phyloP scores from a whole-genome alignment of 352 stramenopile genomes.

The Phytophthora quininea region DNA sequence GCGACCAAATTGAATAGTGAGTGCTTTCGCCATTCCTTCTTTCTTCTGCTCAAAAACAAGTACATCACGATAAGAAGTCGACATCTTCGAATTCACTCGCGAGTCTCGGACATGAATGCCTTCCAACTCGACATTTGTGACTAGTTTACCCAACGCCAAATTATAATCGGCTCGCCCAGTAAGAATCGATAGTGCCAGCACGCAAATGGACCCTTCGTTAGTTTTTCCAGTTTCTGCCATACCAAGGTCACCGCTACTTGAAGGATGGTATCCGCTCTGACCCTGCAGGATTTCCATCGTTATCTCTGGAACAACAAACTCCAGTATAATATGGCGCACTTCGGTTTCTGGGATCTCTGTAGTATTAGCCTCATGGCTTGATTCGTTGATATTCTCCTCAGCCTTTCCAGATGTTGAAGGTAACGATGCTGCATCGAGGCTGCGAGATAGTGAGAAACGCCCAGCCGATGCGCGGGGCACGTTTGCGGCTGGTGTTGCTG shows the following conservation, averaged over 20 bases:
- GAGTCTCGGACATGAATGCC: constrained; percentile 76
- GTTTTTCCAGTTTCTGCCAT: constrained; percentile 72
- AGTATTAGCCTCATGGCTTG: constrained; percentile 31
- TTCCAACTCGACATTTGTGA: constrained; percentile 56
- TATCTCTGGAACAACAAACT: constrained; percentile 69
- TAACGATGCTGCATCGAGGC: constrained; percentile 23
- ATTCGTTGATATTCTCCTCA: constrained; percentile 41
- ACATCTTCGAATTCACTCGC: constrained; percentile 58
- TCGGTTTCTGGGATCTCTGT: constrained; percentile 48
- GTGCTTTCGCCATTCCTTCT: constrained; percentile 50
- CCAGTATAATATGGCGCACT: constrained; percentile 65
- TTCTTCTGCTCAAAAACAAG: constrained; percentile 67
- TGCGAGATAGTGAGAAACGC: constrained; percentile 31
- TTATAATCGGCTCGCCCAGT: constrained; percentile 58
- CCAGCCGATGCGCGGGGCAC: constrained; percentile 15
- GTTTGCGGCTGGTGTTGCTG: constrained; percentile 16
- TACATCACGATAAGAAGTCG: constrained; percentile 70
- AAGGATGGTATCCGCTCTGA: constrained; percentile 80
- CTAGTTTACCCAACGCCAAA: constrained; percentile 49
- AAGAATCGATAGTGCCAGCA: constrained; percentile 60
- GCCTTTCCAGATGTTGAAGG: constrained; percentile 31
- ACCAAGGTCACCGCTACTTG: constrained; percentile 72
- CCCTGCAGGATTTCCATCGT: constrained; percentile 83
- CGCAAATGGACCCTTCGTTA: constrained; percentile 76
- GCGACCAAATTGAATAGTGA: constrained; percentile 67